Percentiles rank a stretch among this genome's conserved stretches.
Conservation (phyloP, 2,329 filamentous ascomycete genomes). For the Ophiostoma australiae region DNA sequence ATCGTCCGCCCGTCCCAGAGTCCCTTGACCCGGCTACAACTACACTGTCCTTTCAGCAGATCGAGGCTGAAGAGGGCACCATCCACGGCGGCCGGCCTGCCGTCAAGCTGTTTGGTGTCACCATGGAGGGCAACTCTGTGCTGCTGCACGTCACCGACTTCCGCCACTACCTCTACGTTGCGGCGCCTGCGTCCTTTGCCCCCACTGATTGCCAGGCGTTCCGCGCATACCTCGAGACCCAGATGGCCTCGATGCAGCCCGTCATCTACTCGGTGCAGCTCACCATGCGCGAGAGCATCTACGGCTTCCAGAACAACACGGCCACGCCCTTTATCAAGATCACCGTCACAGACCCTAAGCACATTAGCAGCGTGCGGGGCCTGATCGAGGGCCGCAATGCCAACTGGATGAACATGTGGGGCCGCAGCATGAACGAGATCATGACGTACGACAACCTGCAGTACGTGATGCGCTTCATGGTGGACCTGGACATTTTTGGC, state of each 20-base stretch:
- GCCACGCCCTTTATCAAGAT: constrained; percentile 92
- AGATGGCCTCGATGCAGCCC: constrained; percentile 63
- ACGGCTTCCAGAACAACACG: constrained; percentile 88
- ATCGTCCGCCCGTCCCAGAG: constrained; percentile 50
- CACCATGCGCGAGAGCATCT: constrained; percentile 83
- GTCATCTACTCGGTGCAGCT: constrained; percentile 77
- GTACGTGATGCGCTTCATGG: constrained; percentile 95
- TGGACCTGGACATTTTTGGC: constrained; percentile 86
- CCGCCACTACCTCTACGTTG: constrained; percentile 91
- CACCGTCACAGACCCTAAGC: constrained; percentile 83
- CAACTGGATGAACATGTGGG: constrained; percentile 90
- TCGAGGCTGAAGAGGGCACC: constrained; percentile 87
- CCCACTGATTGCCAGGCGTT: constrained; percentile 72
- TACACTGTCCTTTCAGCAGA: constrained; percentile 85
- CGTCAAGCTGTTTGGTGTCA: constrained; percentile 91
- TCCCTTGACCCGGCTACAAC: constrained; percentile 55
- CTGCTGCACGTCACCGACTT: constrained; percentile 94
- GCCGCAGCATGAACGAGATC: constrained; percentile 61
- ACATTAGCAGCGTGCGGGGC: constrained; percentile 69
- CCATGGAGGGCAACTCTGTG: constrained; percentile 76
- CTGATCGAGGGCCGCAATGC: constrained; percentile 69
- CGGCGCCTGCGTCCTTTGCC: constrained; percentile 77
- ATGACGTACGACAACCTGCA: constrained; percentile 94
- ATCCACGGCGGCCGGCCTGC: constrained; percentile 69
- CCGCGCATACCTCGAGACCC: constrained; percentile 72